Evolutionary conservation across 2,329 filamentous ascomycete genomes (phyloP), one percentile per base, ranked within the genome.

Genomic region (Zasmidium citrigriseum): DNA sequence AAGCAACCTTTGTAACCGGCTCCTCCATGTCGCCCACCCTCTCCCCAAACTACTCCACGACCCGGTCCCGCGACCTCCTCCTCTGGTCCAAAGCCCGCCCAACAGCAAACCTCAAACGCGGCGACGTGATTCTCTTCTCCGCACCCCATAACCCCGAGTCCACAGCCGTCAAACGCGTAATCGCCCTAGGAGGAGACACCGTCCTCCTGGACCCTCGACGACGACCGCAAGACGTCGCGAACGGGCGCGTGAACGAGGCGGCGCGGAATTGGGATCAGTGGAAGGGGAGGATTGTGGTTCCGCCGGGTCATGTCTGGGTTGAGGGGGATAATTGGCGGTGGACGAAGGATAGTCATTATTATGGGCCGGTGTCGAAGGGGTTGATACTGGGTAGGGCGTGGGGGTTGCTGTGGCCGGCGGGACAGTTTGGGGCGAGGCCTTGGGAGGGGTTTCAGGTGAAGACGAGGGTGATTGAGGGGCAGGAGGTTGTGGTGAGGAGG

Each of bases 221-320:
- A n/a, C 53, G 69, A 27, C 71, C 71, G 4, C 57, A 61, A 24
- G 58, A 60, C 78, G 70, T 68, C 18, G 64, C 64, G 14, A 75
- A 75, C 18, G 76, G 78, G 49, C 66, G 67, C 18, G 62, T 54
- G 25, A 60, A 64, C 23, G 62, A 68, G n/a, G 66, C 62, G 22
- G 64, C 66, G 52, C 58, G 50, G 57, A 61, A 58, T 23, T 69
- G 68, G 75, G 64, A 70, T 61, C 47, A 61, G 21, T 60, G 65
- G 24, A 67, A 9, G 62, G 54, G 73, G 1, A 72, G 64, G 58
- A 72, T 89, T 47, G 82, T 83, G 62, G 84, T 99, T 21, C 93
- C 93, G 4, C 82, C 82, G 62, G 91, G 91, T 18, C 93, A 98
- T 77, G 82, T 98, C 24, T 99, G 95, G 95, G 86, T 99, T 1